Evolutionary conservation across 192 early-diverging fungal species (phyloP), one percentile per base, ranked within the genome.

Genomic region (Glomus cerebriforme): DNA sequence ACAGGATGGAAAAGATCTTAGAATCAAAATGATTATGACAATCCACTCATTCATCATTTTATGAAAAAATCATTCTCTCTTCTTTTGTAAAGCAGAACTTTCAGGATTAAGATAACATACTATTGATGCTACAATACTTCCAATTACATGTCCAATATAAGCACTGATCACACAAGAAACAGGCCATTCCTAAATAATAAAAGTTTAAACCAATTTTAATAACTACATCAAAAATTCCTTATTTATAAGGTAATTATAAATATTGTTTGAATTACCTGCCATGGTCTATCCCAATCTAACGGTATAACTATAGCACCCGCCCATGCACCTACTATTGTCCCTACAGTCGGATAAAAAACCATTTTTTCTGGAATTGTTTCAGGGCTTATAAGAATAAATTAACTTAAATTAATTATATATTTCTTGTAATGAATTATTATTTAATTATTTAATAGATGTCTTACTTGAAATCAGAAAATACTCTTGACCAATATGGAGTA

Each of bases 211-310:
- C 22, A 69, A 49, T 35, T 67, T 63, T 59, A 59, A 26, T 45
- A 70, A 43, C n/a, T n/a, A n/a, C n/a, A n/a, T n/a, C n/a, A n/a
- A n/a, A n/a, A n/a, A n/a, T n/a, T n/a, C n/a, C n/a, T n/a, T n/a
- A n/a, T n/a, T n/a, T n/a, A n/a, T n/a, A n/a, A n/a, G n/a, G n/a
- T n/a, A n/a, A n/a, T n/a, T n/a, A n/a, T n/a, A n/a, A n/a, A n/a
- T n/a, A 67, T 39, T 45, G 32, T 62, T 74, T 5, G 1, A 59
- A 78, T 63, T 39, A 81, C 82, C 79, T 87, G 86, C 86, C 86
- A 87, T 43, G 84, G 79, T 65, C 82, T 66, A 31, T 87, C 84
- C 86, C 86, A 87, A 77, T 85, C 86, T 45, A 87, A 73, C 8
- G 83, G 86, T 59, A 87, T 80, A 15, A 87, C 83, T 66, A 83